Evolutionary conservation across 2,329 filamentous ascomycete genomes (phyloP).

Genomic region (Aureobasidium pullulans): DNA sequence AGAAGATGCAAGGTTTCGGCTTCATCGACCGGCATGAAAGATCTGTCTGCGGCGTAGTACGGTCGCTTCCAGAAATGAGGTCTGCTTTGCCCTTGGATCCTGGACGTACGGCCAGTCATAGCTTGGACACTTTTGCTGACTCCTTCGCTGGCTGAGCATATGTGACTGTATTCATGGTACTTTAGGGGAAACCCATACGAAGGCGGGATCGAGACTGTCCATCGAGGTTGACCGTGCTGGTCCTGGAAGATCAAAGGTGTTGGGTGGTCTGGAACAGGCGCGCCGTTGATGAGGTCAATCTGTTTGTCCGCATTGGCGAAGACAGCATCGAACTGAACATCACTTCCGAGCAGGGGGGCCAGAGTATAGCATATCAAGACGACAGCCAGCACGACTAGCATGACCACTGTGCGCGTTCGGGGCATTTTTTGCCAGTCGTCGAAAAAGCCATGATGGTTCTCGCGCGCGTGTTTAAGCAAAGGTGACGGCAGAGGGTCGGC

Average conservation of each 20-base stretch:
- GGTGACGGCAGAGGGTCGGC: slow-evolving; percentile 19
- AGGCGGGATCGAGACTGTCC: slow-evolving; percentile 74
- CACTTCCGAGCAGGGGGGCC: slow-evolving; percentile 21
- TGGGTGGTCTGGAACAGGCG: slow-evolving; percentile 61
- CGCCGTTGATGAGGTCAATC: slow-evolving; percentile 61
- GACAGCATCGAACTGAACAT: slow-evolving; percentile 27
- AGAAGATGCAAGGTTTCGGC: slow-evolving; percentile 60
- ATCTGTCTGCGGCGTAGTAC: slow-evolving; percentile 57
- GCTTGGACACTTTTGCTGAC: slow-evolving; percentile 29
- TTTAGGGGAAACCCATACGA: slow-evolving; percentile 59
- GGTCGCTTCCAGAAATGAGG: slow-evolving; percentile 40
- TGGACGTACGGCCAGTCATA: slow-evolving; percentile 25
- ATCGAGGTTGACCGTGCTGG: slow-evolving; percentile 56
- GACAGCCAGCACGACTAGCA: slow-evolving; percentile 7
- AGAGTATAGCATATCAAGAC: slow-evolving; percentile 14
- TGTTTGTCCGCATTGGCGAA: slow-evolving; percentile 21
- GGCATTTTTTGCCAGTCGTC: background rate
- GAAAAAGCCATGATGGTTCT: slow-evolving; percentile 9
- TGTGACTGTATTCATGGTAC: slow-evolving; percentile 58
- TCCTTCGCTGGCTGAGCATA: slow-evolving; percentile 53
- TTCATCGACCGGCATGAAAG: slow-evolving; percentile 68
- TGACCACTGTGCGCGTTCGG: slow-evolving; percentile 14
- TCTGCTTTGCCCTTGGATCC: slow-evolving; percentile 26
- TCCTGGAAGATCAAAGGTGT: slow-evolving; percentile 66
- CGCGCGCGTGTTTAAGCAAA: slow-evolving; percentile 17